A percentile compares a stretch with the other conserved stretches of the same genome.
Conservation (phyloP, 441 rosid genomes). For the Pelargonium fulgidum region DNA sequence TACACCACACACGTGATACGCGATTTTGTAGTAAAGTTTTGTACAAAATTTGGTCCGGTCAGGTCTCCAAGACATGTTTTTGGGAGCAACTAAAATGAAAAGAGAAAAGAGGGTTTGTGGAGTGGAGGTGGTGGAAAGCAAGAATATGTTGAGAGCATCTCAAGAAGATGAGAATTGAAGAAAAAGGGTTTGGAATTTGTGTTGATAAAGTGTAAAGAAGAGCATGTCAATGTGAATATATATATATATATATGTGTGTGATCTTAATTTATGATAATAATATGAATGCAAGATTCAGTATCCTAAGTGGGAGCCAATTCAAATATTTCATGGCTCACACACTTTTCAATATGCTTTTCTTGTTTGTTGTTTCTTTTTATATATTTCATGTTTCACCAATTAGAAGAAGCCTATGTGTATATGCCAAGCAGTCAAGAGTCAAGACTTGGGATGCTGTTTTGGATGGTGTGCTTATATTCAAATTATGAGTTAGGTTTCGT, state of each 20-base stretch:
- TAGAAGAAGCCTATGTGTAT: background rate
- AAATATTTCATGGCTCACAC: background rate
- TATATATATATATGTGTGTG: background rate
- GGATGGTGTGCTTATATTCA: background rate
- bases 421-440: background rate
- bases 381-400: background rate
- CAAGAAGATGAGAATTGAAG: background rate
- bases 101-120: conserved; percentile 1
- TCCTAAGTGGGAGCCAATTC: conserved; percentile 3
- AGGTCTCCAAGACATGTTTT: conserved; percentile 10
- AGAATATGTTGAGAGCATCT: background rate
- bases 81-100: background rate
- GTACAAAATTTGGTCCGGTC: background rate
- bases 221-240: too few relatives aligned
- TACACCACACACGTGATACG: background rate
- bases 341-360: background rate
- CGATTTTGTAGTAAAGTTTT: conserved; percentile 4
- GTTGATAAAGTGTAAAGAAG: background rate
- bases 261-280: background rate
- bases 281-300: background rate
- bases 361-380: background rate
- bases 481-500: too few relatives aligned
- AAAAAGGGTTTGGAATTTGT: background rate
- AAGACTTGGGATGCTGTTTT: conserved; percentile 3
- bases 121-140: background rate